Evolutionary conservation across 805 yeast genomes (phyloP).

Genomic region (Yarrowia deformans): DNA sequence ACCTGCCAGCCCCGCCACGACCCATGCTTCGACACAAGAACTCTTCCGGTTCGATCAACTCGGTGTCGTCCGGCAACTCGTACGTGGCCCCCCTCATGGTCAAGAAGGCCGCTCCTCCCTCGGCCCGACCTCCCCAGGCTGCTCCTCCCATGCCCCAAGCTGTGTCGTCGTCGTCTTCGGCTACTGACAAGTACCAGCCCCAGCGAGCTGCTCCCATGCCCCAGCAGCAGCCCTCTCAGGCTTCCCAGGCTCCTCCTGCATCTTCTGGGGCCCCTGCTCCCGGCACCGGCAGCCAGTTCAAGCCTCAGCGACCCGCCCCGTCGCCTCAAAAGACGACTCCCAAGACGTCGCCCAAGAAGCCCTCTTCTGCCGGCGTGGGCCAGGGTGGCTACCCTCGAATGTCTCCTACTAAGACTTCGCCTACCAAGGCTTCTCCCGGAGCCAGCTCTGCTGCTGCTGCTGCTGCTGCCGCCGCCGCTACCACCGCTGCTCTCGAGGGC

Average conservation of each 20-base stretch:
- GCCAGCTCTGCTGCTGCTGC: conserved; percentile 41
- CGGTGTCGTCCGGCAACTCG: conserved; percentile 14
- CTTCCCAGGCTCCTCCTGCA: conserved; percentile 17
- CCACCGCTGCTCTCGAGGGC: conserved; percentile 45
- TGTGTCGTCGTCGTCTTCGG: no score
- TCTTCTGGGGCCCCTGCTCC: neutral
- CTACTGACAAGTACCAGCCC: conserved; percentile 11
- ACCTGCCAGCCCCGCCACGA: conserved; percentile 17
- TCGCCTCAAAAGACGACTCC: conserved; percentile 22
- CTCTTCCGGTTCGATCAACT: conserved; percentile 16
- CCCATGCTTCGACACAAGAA: conserved; percentile 35
- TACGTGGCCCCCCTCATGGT: conserved; percentile 37
- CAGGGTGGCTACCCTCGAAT: conserved; percentile 25
- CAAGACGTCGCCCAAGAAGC: conserved; percentile 26
- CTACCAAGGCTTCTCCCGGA: conserved; percentile 34
- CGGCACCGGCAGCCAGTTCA: conserved; percentile 3
- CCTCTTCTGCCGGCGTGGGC: neutral
- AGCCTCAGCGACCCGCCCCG: conserved; percentile 35
- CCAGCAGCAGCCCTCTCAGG: neutral
- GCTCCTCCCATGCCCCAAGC: neutral
- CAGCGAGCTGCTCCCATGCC: conserved; percentile 26
- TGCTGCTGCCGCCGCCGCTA: conserved; percentile 57
- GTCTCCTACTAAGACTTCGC: conserved; percentile 28
- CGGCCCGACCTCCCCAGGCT: neutral
- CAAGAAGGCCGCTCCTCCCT: conserved; percentile 9